Evolutionary conservation across 345 rosid species (phyloP), one percentile per base, ranked within the genome.

Genomic region (Acer campestre): DNA sequence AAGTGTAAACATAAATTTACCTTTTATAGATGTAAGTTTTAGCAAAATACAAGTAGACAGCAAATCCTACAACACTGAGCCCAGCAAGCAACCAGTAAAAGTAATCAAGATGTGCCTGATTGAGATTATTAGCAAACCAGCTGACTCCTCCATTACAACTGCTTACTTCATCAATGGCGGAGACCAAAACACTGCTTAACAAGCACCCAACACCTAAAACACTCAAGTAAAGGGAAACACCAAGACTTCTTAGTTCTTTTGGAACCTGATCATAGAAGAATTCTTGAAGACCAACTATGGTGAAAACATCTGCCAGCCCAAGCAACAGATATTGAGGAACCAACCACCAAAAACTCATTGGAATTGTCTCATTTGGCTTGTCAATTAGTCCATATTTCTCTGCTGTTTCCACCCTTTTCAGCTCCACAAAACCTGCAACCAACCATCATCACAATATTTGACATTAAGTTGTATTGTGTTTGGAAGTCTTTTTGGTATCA

Each of bases 261-360:
- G 83, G 86, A 27, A 83, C 81, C 64, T 83, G 83, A 77, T 77
- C 81, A 23, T 80, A 83, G 73, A 83, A 80, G 62, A 83, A 83
- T 64, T 83, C 86, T 55, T 83, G 86, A 3, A 83, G 74, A 25
- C 86, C 83, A 68, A 83, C 83, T 80, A 83, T 80, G 12, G 79
- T 70, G 56, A 83, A 80, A 35, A 68, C 83, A 40, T 83, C 74
- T 3, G 86, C 81, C 0, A 74, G 13, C 69, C 86, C 86, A n/a
- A 75, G 48, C 29, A 83, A 65, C 6, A 78, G 55, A 49, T 83
- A 83, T 68, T 80, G 86, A 66, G 86, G 83, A 77, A 66, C 65
- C 29, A 83, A 73, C 86, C 81, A 83, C 83, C 77, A 80, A 23
- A 80, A 67, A 1, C 81, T 83, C 83, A 83, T 73, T 7, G 83